Evolutionary conservation across 768 basidiomycete genomes (phyloP).

Genomic region (Phanerochaete sordida): DNA sequence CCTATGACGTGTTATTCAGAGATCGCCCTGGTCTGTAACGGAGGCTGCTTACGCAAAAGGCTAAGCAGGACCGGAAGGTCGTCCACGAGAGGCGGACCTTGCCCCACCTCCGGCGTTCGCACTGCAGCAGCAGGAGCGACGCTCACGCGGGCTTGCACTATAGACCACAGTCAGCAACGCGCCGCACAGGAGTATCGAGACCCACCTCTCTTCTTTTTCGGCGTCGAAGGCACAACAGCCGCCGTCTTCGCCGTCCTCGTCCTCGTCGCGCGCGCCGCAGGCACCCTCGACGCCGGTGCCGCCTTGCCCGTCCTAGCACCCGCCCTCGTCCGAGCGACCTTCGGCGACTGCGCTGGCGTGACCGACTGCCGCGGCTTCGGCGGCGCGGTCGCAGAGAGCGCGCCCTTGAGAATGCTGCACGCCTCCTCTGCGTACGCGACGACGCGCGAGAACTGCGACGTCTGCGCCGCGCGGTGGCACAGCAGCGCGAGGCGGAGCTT

Average conservation of each 20-base stretch:
- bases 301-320: neutral
- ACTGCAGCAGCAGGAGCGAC: neutral
- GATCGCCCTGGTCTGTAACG: neutral
- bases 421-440: conserved; percentile 52
- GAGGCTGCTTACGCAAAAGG: conserved; percentile 48
- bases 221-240: conserved; percentile 36
- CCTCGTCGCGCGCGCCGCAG: neutral
- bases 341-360: neutral
- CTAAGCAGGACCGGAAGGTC: conserved; percentile 30
- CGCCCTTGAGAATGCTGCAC: conserved; percentile 41
- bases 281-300: neutral
- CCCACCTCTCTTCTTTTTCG: conserved; percentile 38
- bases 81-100: neutral
- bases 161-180: neutral
- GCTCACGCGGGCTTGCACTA: neutral
- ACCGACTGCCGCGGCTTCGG: conserved; percentile 5
- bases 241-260: conserved; percentile 14
- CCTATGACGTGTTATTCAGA: conserved; percentile 33
- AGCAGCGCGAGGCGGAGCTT: conserved; percentile 73
- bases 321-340: neutral
- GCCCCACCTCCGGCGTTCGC: neutral
- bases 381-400: conserved; percentile 21
- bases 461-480: conserved; percentile 52
- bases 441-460: conserved; percentile 42
- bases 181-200: neutral